These are phyloP conservation scores for Beauveria varroae DNA, from an alignment of 2,329 filamentous ascomycete species.

Conservation along the genomic window DNA sequence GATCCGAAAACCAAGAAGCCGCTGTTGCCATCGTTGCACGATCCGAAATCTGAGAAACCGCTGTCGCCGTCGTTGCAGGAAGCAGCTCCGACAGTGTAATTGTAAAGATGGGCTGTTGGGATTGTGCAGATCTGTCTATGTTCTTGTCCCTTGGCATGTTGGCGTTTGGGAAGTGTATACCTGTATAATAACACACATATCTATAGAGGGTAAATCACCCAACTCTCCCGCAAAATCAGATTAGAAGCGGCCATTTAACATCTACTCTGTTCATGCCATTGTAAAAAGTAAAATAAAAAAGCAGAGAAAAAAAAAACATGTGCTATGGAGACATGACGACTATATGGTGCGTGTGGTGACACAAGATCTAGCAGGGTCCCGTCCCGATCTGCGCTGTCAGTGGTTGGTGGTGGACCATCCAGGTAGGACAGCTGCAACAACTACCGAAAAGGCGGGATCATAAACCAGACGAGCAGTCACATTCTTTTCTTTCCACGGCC, in stretches of 20 bases:
- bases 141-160: neutral
- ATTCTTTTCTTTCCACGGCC: no score
- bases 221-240: conserved; percentile 6
- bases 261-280: neutral
- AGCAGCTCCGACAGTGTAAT: conserved; percentile 11
- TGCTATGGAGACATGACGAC: neutral
- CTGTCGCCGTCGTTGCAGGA: conserved; percentile 34
- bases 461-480: neutral
- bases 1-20: conserved; percentile 52
- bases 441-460: neutral
- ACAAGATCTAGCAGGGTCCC: conserved; percentile 1
- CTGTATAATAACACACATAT: neutral
- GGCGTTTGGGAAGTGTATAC: neutral
- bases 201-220: neutral
- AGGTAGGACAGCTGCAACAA: conserved; percentile 3
- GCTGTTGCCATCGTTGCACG: conserved; percentile 34
- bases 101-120: neutral
- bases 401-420: neutral
- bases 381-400: neutral
- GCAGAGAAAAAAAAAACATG: neutral
- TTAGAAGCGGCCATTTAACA: neutral
- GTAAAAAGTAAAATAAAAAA: neutral
- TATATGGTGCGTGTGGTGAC: neutral
- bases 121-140: neutral
- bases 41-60: conserved; percentile 48